phyloP scores from a whole-genome alignment of 2,329 filamentous ascomycete genomes.

The Diaporthe sp. region DNA sequence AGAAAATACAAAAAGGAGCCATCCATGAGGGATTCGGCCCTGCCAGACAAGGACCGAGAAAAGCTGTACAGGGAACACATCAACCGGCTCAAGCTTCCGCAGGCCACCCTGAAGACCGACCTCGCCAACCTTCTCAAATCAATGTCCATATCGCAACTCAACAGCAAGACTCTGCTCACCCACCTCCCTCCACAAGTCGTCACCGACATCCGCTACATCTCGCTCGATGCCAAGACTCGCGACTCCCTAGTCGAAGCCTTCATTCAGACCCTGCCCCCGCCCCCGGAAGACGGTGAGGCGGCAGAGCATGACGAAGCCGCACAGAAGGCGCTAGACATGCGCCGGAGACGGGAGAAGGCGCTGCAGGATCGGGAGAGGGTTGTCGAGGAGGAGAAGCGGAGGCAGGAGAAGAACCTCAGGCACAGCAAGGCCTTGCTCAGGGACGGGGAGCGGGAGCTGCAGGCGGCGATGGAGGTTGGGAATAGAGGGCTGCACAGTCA shows the following conservation, averaged over 20 bases:
- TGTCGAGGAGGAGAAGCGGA: conserved; percentile 72
- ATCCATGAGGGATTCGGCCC: conserved; percentile 79
- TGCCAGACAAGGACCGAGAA: conserved; percentile 82
- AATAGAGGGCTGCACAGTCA: conserved; percentile 75
- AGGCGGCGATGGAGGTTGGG: conserved; percentile 74
- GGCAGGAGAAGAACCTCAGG: conserved; percentile 67
- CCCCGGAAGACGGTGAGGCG: conserved; percentile 56
- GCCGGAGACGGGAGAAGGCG: conserved; percentile 72
- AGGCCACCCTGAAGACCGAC: conserved; percentile 75
- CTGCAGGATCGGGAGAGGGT: conserved; percentile 71
- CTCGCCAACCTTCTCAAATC: conserved; percentile 72
- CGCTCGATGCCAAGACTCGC: conserved; percentile 68
- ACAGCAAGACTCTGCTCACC: conserved; percentile 66
- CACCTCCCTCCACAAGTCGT: conserved; percentile 72
- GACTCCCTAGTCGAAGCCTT: conserved; percentile 75
- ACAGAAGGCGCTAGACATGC: conserved; percentile 60
- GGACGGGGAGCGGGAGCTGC: conserved; percentile 75
- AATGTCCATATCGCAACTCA: conserved; percentile 67
- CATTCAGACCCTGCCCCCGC: conserved; percentile 70
- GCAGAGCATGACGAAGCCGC: conserved; percentile 63
- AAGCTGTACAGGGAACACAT: conserved; percentile 83
- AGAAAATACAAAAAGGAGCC: conserved; percentile 87
- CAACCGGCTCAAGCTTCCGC: conserved; percentile 72
- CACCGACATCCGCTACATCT: conserved; percentile 76
- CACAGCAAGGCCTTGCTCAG: conserved; percentile 70